Conservation (phyloP, 1,284 basidiomycete species). For the Rhodotorula sp. region DNA sequence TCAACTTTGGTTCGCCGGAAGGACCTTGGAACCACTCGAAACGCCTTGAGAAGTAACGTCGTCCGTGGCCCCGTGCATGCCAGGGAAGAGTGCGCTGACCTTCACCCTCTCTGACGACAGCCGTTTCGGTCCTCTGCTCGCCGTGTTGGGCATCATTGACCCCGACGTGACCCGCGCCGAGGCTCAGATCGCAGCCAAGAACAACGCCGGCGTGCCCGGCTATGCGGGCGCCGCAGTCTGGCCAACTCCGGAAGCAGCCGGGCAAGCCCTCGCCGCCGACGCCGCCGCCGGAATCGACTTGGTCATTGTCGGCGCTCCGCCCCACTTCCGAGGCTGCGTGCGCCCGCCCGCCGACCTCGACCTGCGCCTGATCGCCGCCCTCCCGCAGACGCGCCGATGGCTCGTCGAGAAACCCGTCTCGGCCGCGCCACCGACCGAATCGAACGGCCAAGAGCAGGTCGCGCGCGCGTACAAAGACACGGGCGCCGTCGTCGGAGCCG, state of each 20-base stretch:
- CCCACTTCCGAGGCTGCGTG: constrained; percentile 82
- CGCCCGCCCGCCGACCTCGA: constrained; percentile 81
- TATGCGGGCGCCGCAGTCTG: constrained; percentile 20
- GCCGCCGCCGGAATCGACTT: constrained; percentile 29
- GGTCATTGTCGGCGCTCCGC: constrained; percentile 84
- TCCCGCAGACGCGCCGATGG: constrained; percentile 15
- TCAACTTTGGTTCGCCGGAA: constrained; percentile 35
- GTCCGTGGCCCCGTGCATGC: not conserved
- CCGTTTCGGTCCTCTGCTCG: constrained; percentile 26
- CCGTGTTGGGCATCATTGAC: constrained; percentile 44
- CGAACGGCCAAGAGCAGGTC: constrained; percentile 35
- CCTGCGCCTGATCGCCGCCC: constrained; percentile 70
- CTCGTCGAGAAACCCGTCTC: constrained; percentile 47
- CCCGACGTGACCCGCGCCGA: constrained; percentile 33
- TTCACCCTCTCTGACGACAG: not conserved
- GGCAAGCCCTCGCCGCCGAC: constrained; percentile 5
- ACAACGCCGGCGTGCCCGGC: constrained; percentile 12
- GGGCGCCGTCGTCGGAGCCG: constrained; percentile 39
- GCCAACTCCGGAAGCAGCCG: constrained; percentile 26
- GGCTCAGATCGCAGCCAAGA: constrained; percentile 27
- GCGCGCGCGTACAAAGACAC: constrained; percentile 24
- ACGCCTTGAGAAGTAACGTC: constrained; percentile 17
- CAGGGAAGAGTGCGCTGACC: not conserved
- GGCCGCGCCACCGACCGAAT: constrained; percentile 24
- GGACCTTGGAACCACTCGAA: constrained; percentile 37